These are phyloP conservation scores for Ascochyta clinopodiicola DNA, from an alignment of 2,329 filamentous ascomycete genomes.

Conservation along the genomic window DNA sequence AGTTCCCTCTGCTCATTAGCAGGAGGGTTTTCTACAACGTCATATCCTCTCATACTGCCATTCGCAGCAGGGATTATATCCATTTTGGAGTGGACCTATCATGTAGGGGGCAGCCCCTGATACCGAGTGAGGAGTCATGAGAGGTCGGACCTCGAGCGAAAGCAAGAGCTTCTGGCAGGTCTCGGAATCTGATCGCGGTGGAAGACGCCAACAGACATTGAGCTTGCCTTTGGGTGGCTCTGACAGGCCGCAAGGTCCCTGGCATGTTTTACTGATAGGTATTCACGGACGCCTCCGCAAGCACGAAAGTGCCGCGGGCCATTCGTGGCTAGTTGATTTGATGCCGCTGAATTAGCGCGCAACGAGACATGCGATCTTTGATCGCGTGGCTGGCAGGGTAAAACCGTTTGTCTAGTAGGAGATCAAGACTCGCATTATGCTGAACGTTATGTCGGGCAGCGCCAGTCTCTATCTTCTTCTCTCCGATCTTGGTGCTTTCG, in stretches of 20 bases:
- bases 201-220: constrained; percentile 46
- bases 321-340: background rate
- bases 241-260: constrained; percentile 41
- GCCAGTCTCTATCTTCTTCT: background rate
- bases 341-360: constrained; percentile 1
- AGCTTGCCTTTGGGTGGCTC: constrained; percentile 23
- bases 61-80: background rate
- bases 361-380: constrained; percentile 2
- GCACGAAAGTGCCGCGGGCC: background rate
- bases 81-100: constrained; percentile 24
- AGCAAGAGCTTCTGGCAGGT: constrained; percentile 29
- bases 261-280: constrained; percentile 41
- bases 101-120: constrained; percentile 40
- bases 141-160: constrained; percentile 33
- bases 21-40: background rate
- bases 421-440: background rate
- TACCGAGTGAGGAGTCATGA: constrained; percentile 24
- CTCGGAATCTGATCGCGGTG: constrained; percentile 29
- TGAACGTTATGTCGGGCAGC: background rate
- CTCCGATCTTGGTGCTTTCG: constrained; percentile 2
- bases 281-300: constrained; percentile 19
- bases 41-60: background rate
- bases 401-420: background rate
- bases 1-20: background rate
- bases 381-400: constrained; percentile 1